These are phyloP conservation scores for Penicillium malachiteum DNA, from an alignment of 495 filamentous ascomycete species.

Conservation along the genomic window DNA sequence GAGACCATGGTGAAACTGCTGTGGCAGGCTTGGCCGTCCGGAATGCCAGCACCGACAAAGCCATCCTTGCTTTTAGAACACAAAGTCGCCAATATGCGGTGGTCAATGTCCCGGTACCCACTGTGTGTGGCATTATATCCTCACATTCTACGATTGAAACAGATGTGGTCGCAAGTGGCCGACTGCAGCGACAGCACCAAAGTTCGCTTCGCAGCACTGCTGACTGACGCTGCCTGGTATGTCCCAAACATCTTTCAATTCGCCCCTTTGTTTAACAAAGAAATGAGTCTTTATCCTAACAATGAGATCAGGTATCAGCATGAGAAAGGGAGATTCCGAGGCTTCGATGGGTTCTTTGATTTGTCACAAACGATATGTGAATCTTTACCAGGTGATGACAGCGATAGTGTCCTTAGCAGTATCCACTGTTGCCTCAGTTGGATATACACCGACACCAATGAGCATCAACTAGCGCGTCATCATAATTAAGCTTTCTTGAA, in stretches of 20 bases:
- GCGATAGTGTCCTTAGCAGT: constrained; percentile 17
- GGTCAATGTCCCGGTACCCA: constrained; percentile 22
- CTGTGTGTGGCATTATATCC: constrained; percentile 26
- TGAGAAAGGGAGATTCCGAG: background rate
- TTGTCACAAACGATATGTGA: constrained; percentile 10
- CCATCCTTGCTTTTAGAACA: constrained; percentile 18
- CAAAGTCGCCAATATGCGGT: constrained; percentile 12
- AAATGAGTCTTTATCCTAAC: background rate
- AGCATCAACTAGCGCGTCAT: constrained; percentile 8
- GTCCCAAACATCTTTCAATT: constrained; percentile 1
- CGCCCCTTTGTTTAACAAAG: too few relatives aligned
- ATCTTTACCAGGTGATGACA: constrained; percentile 12
- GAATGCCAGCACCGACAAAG: constrained; percentile 23
- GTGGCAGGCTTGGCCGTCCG: constrained; percentile 19
- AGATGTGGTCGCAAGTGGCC: constrained; percentile 15
- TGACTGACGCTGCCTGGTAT: constrained; percentile 23
- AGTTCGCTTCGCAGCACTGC: constrained; percentile 17
- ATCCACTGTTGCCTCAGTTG: constrained; percentile 18
- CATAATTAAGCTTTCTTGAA: constrained; percentile 14
- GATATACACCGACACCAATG: constrained; percentile 14
- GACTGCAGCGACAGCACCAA: constrained; percentile 6
- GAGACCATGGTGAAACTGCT: constrained; percentile 18
- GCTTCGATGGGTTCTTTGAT: constrained; percentile 20
- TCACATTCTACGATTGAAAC: constrained; percentile 20
- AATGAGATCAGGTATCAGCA: background rate